Percentiles rank a stretch among this genome's conserved stretches.
Conservation (phyloP, 305 asterid species). For the Fraxinus velutina region DNA sequence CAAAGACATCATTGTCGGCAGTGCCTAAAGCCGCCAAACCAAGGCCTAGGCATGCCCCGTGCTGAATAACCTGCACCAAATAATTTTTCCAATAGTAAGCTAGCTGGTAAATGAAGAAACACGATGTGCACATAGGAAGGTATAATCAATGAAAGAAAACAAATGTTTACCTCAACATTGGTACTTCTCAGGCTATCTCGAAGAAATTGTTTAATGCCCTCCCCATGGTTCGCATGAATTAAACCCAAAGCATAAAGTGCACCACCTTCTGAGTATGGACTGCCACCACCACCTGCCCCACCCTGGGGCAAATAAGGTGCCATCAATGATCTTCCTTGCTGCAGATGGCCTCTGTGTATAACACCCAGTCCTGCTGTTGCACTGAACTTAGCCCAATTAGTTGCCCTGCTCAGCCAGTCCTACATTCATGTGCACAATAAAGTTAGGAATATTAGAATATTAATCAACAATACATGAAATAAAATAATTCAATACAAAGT, state of each 20-base stretch:
- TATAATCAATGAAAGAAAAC: background rate
- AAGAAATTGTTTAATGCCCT: conserved; percentile 90
- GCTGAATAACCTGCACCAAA: conserved; percentile 85
- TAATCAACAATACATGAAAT: background rate
- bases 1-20: conserved; percentile 88
- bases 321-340: conserved; percentile 97
- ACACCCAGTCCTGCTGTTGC: conserved; percentile 99
- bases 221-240: conserved; percentile 98
- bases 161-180: conserved; percentile 63
- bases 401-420: conserved; percentile 99
- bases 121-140: background rate
- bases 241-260: conserved; percentile 57
- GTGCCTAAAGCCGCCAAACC: conserved; percentile 98
- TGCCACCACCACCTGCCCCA: conserved; percentile 85
- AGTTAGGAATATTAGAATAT: background rate
- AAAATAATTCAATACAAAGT: background rate
- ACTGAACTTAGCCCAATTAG: conserved; percentile 98
- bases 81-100: conserved; percentile 6
- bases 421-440: conserved; percentile 25
- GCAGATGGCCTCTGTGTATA: conserved; percentile 94
- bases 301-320: conserved; percentile 96
- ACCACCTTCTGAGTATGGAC: conserved; percentile 82
- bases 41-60: conserved; percentile 99
- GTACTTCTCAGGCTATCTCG: conserved; percentile 87
- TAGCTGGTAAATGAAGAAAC: background rate